These are phyloP conservation scores for Scheffersomyces stipitis DNA, from an alignment of 805 yeast species.

Conservation along the genomic window DNA sequence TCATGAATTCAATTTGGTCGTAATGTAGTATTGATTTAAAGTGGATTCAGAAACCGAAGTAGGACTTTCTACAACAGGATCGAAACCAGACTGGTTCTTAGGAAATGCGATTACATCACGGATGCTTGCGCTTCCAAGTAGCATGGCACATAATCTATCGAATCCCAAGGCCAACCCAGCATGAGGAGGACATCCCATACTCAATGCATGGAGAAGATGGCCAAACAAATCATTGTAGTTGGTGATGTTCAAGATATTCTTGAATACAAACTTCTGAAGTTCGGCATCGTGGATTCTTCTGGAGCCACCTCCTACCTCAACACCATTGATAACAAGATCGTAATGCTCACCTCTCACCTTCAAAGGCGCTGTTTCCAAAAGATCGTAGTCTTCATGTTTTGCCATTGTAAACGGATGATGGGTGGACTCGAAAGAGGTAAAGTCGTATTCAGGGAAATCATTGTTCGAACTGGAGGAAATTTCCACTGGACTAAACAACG, in stretches of 20 bases:
- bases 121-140: constrained; percentile 72
- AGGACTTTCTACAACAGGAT: constrained; percentile 87
- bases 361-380: constrained; percentile 55
- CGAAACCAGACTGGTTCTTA: constrained; percentile 84
- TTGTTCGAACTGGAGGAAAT: constrained; percentile 10
- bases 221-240: constrained; percentile 72
- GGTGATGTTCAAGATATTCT: constrained; percentile 57
- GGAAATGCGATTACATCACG: constrained; percentile 97
- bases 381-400: constrained; percentile 61
- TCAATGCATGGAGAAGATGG: constrained; percentile 77
- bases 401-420: constrained; percentile 99
- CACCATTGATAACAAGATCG: constrained; percentile 91
- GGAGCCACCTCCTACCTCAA: constrained; percentile 97
- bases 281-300: constrained; percentile 87
- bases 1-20: neutral
- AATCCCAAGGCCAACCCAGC: constrained; percentile 96
- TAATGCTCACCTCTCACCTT: constrained; percentile 85
- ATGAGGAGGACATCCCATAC: constrained; percentile 97
- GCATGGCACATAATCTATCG: constrained; percentile 90
- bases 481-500: constrained; percentile 81
- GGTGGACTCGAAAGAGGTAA: constrained; percentile 56
- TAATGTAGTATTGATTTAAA: constrained; percentile 55
- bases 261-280: constrained; percentile 72
- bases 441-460: constrained; percentile 64
- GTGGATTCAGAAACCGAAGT: constrained; percentile 53